Evolutionary conservation across 495 filamentous ascomycete genomes (phyloP).

Genomic region (Elasticomyces elasticus): DNA sequence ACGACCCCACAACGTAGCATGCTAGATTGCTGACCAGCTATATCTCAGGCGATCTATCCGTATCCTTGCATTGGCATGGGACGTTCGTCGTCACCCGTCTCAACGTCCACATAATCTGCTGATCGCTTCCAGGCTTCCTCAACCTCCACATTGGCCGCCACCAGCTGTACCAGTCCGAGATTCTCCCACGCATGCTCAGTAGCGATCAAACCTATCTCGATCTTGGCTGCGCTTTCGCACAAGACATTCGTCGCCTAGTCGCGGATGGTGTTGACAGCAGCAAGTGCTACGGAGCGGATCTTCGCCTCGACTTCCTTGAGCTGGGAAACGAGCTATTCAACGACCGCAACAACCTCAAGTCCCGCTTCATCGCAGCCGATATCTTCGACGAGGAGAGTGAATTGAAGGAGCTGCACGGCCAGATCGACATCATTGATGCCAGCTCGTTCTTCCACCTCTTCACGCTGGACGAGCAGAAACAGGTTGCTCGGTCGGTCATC

Average conservation of each 20-base stretch:
- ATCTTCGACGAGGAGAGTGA: slow-evolving; percentile 40
- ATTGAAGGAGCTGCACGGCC: slow-evolving; percentile 32
- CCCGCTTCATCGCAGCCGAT: slow-evolving; percentile 41
- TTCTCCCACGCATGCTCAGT: slow-evolving; percentile 19
- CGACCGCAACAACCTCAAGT: slow-evolving; percentile 35
- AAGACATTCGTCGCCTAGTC: slow-evolving; percentile 23
- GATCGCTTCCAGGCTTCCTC: slow-evolving; percentile 12
- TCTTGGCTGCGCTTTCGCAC: slow-evolving; percentile 25
- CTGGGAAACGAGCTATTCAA: slow-evolving; percentile 42
- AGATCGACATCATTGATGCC: slow-evolving; percentile 47
- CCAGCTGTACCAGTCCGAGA: slow-evolving; percentile 11
- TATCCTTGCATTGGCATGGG: slow-evolving; percentile 25
- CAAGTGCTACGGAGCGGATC: slow-evolving; percentile 36
- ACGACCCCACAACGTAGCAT: neutral
- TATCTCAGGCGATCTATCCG: slow-evolving; percentile 3
- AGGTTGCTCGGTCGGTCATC: slow-evolving; percentile 38
- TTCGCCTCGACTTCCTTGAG: slow-evolving; percentile 34
- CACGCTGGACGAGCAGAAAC: slow-evolving; percentile 42
- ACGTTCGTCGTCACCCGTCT: neutral
- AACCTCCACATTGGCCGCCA: slow-evolving; percentile 16
- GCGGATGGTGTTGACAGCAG: slow-evolving; percentile 22
- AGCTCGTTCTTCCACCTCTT: slow-evolving; percentile 54
- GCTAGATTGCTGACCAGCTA: neutral
- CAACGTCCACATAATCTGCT: neutral
- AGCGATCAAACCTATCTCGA: slow-evolving; percentile 22